A percentile compares a stretch with the other conserved stretches of the same genome.
These are phyloP conservation scores for Dictyostelium firmibasis DNA, from an alignment of 78 protist species.

Conservation along the genomic window DNA sequence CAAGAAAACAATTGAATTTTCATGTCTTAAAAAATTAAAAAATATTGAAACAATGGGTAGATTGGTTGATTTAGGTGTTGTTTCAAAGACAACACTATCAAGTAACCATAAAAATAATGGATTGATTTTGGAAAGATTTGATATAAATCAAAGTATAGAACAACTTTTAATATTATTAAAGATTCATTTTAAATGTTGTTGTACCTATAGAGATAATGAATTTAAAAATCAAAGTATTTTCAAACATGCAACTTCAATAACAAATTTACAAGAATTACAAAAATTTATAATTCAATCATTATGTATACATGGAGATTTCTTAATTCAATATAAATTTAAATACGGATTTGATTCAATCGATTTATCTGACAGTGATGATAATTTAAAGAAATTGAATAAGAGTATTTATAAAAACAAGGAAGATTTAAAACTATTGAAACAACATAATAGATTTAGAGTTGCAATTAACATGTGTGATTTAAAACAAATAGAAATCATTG, in stretches of 20 bases:
- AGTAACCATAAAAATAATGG: too few relatives aligned
- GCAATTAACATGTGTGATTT: not conserved
- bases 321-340: not conserved
- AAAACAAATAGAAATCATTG: not conserved
- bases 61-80: too few relatives aligned
- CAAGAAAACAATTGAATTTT: too few relatives aligned
- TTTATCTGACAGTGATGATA: not conserved
- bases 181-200: not conserved
- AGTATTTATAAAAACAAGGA: not conserved
- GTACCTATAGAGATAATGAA: not conserved
- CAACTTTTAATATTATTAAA: not conserved
- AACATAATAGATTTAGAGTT: not conserved
- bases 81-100: too few relatives aligned
- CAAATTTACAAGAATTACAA: not conserved
- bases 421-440: too few relatives aligned
- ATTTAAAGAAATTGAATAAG: too few relatives aligned
- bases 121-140: not conserved
- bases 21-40: too few relatives aligned
- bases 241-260: not conserved
- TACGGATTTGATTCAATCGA: not conserved
- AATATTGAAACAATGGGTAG: too few relatives aligned
- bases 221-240: not conserved
- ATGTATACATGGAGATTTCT: not conserved
- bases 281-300: not conserved
- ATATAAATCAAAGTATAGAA: not conserved